Evolutionary conservation across 2,329 filamentous ascomycete genomes (phyloP).

Genomic region (Alternaria arbusti): DNA sequence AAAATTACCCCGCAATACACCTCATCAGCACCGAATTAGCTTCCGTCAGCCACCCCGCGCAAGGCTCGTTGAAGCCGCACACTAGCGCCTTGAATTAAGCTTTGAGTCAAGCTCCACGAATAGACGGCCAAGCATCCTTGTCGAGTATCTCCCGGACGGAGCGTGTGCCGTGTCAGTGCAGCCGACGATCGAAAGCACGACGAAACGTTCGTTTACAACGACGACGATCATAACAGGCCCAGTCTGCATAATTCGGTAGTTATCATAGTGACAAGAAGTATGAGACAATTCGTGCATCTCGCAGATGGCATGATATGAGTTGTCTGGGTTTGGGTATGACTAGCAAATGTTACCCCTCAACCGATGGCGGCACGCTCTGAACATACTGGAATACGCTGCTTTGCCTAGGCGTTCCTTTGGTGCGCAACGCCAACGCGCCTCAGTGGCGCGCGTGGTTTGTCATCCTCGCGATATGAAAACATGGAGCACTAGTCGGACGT

Average conservation of each 20-base stretch:
- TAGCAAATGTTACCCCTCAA: background rate
- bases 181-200: slow-evolving; percentile 10
- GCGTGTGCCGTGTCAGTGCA: slow-evolving; percentile 14
- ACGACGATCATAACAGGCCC: slow-evolving; percentile 11
- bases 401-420: background rate
- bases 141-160: slow-evolving; percentile 24
- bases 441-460: background rate
- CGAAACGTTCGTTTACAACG: slow-evolving; percentile 7
- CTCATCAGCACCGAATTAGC: slow-evolving; percentile 20
- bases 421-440: background rate
- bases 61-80: slow-evolving; percentile 15
- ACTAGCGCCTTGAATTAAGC: slow-evolving; percentile 32
- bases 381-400: background rate
- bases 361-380: background rate
- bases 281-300: background rate
- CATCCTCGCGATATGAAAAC: background rate
- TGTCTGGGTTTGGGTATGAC: background rate
- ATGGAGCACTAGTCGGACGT: background rate
- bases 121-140: slow-evolving; percentile 36
- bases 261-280: background rate
- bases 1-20: slow-evolving; percentile 30
- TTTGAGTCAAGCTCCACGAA: slow-evolving; percentile 30
- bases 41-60: slow-evolving; percentile 32
- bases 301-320: background rate
- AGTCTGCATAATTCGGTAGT: slow-evolving; percentile 4